Conservation (phyloP, 208 protist genomes). For the Vickermania ingenoplastis region DNA sequence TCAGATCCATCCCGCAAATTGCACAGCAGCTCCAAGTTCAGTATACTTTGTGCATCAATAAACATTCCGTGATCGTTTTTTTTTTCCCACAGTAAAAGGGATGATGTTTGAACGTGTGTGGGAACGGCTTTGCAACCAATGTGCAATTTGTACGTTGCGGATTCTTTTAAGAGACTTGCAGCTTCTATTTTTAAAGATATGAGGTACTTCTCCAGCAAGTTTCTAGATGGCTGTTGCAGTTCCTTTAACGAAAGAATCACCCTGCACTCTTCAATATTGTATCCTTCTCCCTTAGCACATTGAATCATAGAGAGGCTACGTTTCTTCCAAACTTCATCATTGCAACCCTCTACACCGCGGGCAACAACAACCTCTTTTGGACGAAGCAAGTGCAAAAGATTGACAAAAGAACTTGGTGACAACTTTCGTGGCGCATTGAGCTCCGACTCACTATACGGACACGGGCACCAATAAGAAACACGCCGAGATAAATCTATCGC, state of each 20-base stretch:
- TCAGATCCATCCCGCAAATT: conserved; percentile 71
- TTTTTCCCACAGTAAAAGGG: conserved; percentile 34
- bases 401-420: conserved; percentile 22
- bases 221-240: too few relatives aligned
- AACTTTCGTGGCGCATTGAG: too few relatives aligned
- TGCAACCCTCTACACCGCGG: background rate
- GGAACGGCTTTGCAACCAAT: too few relatives aligned
- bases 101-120: too few relatives aligned
- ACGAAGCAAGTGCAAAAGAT: conserved; percentile 66
- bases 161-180: too few relatives aligned
- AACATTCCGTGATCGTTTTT: conserved; percentile 51
- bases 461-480: too few relatives aligned
- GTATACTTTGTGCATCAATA: conserved; percentile 57
- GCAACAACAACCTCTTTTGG: conserved; percentile 74
- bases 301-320: background rate
- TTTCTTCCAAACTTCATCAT: conserved; percentile 8
- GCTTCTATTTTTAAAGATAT: too few relatives aligned
- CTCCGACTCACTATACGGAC: too few relatives aligned
- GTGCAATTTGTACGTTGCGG: too few relatives aligned
- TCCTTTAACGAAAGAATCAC: too few relatives aligned
- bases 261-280: conserved; percentile 37
- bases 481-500: conserved; percentile 76
- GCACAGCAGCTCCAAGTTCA: conserved; percentile 70
- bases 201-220: too few relatives aligned
- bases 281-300: conserved; percentile 59